Evolutionary conservation across 1,284 basidiomycete species (phyloP), one percentile per base, ranked within the genome.

Genomic region (Taiwanofungus camphoratus): DNA sequence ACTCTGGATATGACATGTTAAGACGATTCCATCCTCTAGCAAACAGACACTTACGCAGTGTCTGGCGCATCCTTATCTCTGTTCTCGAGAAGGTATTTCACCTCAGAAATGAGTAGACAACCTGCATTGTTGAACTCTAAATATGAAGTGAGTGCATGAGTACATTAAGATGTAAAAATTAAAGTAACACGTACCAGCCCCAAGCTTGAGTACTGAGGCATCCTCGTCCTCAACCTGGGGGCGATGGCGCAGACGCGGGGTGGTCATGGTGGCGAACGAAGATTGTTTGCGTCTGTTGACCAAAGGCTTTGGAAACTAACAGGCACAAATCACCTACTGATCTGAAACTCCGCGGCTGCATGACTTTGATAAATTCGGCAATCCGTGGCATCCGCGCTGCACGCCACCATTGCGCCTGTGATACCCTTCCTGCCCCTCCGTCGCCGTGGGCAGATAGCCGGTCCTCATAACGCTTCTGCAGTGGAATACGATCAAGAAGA

Each of bases 61-160:
- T 91, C 86, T 2, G 87, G 87, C 0, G 86, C 81, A 54, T 86
- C 86, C 61, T 87, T 87, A 61, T 89, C 83, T 48, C 86, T 72
- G 61, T 91, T 87, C 63, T 92, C 89, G 27, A 95, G 71, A 37
- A 95, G 69, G 58, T 92, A 86, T 59, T 90, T 89, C 57, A 94
- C 92, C 60, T 95, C 92, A 1, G 89, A 92, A 51, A 92, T 92
- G 52, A 92, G 77, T 54, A 95, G 66, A 65, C 90, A 93, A 68
- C 88, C 89, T 3, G 86, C 87, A 54, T 90, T 89, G 67, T 90
- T 88, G 67, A 94, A 94, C 58, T 92, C 92, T 91, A 53, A 0
- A 18, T 13, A 5, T 27, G 1, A 29, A 29, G 26, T n/a, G n/a
- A n/a, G n/a, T n/a, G n/a, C 8, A 29, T 29, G 26, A 29, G 26